Evolutionary conservation across 345 rosid genomes (phyloP), one percentile per base, ranked within the genome.

Genomic region (Lepidium aucheri): DNA sequence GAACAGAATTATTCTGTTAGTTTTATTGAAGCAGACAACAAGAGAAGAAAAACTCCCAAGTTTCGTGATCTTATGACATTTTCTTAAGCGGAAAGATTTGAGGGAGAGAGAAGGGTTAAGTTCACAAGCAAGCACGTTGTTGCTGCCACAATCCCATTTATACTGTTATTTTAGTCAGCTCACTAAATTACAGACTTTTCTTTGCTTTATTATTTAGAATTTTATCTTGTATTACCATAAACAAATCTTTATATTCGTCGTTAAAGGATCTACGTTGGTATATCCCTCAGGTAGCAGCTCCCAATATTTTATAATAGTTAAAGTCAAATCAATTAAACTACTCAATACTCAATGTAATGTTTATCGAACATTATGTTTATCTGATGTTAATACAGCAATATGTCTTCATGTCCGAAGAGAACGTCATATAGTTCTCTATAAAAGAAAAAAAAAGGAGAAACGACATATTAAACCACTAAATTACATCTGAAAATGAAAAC

Each of bases 91-190:
- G 39, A 65, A 40, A 47, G 8, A 26, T 16, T 52, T 43, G 64
- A 30, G 35, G 46, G 28, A 36, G 40, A 44, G 4, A 3, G n/a
- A 34, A 61, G 20, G 14, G 10, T 53, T 17, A n/a, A 22, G 70
- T 20, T 52, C 14, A 67, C 77, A 67, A 60, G 73, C 68, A 45
- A 67, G 51, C 73, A 74, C 77, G 77, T 74, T 44, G 73, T 74
- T 67, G 73, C 77, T 50, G 68, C 73, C 72, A 59, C 34, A 40
- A 50, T 4, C 60, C 6, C 36, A 24, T 38, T 26, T 71, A 36
- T 70, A 62, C 32, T 63, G 55, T 36, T 53, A 56, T 72, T 64
- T 14, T 46, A 33, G 66, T 58, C 70, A 58, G 72, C 62, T 65
- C 50, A 56, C 26, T 65, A 47, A 49, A 24, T n/a, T 1, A 50